These are phyloP conservation scores for Pythium coloratum DNA, from an alignment of 352 stramenopile species.

Conservation along the genomic window DNA sequence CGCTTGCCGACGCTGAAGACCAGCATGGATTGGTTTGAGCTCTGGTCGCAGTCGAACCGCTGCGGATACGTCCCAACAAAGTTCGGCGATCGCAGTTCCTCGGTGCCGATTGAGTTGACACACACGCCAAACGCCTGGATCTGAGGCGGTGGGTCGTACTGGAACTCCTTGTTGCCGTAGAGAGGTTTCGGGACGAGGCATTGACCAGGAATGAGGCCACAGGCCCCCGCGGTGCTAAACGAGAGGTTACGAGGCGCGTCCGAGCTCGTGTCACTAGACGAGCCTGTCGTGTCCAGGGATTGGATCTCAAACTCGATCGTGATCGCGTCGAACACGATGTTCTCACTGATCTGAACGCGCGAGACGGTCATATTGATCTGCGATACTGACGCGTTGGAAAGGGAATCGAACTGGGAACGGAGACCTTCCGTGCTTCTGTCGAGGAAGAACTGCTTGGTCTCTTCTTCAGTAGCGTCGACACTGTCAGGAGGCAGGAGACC, in stretches of 20 bases:
- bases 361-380: constrained; percentile 2
- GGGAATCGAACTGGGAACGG: neutral
- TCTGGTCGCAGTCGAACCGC: neutral
- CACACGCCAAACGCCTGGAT: neutral
- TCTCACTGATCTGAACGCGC: constrained; percentile 1
- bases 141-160: neutral
- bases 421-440: neutral
- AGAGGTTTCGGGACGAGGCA: neutral
- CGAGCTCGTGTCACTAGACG: too few relatives aligned
- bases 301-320: constrained; percentile 14
- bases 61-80: neutral
- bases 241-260: too few relatives aligned
- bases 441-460: constrained; percentile 5
- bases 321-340: neutral
- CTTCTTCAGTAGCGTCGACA: neutral
- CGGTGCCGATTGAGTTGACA: neutral
- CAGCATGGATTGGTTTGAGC: neutral
- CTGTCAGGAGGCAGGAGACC: neutral
- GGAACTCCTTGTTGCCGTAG: neutral
- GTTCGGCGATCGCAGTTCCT: neutral
- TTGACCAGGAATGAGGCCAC: too few relatives aligned
- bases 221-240: too few relatives aligned
- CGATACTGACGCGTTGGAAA: neutral
- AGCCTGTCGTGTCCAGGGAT: too few relatives aligned
- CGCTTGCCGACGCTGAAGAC: constrained; percentile 3